Percentiles rank a stretch among this genome's conserved stretches.
Evolutionary conservation across 768 basidiomycete genomes (phyloP).

Genomic region (Pisolithus marmoratus): DNA sequence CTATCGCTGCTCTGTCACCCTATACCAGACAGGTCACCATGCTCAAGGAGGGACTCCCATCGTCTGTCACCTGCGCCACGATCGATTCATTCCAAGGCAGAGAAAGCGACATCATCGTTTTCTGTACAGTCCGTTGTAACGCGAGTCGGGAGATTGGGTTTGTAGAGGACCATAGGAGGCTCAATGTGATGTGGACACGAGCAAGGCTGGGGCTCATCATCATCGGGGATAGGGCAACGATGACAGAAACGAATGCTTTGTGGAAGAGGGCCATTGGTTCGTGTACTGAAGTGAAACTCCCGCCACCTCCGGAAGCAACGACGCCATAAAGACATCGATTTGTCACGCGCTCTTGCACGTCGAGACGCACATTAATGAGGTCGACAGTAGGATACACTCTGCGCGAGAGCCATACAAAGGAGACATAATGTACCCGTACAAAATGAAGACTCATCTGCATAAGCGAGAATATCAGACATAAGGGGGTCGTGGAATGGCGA

Average conservation of each 20-base stretch:
- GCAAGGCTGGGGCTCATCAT: conserved; percentile 53
- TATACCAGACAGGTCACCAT: conserved; percentile 52
- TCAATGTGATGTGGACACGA: conserved; percentile 72
- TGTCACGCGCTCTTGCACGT: not conserved
- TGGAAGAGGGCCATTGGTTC: conserved; percentile 48
- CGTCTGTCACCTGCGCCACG: conserved; percentile 17
- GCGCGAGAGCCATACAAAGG: not conserved
- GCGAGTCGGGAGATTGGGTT: conserved; percentile 57
- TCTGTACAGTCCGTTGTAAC: conserved; percentile 61
- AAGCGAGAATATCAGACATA: not conserved
- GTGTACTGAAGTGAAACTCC: conserved; percentile 23
- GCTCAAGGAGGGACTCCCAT: conserved; percentile 34
- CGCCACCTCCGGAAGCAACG: not conserved
- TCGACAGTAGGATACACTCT: not conserved
- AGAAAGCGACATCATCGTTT: conserved; percentile 62
- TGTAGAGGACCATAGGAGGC: conserved; percentile 50
- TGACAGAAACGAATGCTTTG: conserved; percentile 35
- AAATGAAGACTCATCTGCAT: not conserved
- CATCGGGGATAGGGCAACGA: conserved; percentile 50
- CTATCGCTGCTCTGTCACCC: conserved; percentile 37
- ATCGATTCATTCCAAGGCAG: conserved; percentile 56
- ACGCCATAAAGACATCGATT: not conserved
- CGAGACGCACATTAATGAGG: not conserved
- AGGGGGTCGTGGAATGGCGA: not conserved
- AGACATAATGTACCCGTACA: not conserved